Percentiles rank a stretch among this genome's conserved stretches.
Evolutionary conservation across 2,329 filamentous ascomycete species (phyloP).

Genomic region (Aureobasidium sp.): DNA sequence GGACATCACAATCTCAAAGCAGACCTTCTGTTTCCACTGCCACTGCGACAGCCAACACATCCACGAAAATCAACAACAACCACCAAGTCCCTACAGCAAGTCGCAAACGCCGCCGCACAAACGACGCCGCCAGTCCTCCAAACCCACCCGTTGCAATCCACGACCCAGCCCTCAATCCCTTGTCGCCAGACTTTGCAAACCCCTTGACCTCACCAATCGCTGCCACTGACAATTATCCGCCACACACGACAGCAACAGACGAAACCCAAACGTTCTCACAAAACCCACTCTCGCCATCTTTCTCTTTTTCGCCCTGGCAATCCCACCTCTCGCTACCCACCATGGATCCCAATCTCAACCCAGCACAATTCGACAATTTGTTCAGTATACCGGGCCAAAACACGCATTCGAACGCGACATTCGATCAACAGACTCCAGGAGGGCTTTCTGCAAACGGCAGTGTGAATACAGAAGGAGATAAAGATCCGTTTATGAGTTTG

Average conservation of each 20-base stretch:
- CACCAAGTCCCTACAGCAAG: background rate
- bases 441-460: conserved; percentile 35
- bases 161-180: conserved; percentile 9
- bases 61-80: background rate
- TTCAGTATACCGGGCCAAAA: conserved; percentile 19
- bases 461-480: conserved; percentile 49
- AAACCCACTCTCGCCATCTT: conserved; percentile 37
- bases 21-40: background rate
- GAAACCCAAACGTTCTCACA: conserved; percentile 22
- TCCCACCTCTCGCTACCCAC: conserved; percentile 15
- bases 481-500: conserved; percentile 72
- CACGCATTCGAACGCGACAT: background rate
- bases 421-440: conserved; percentile 40
- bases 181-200: background rate
- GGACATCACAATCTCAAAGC: background rate
- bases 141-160: conserved; percentile 11
- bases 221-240: background rate
- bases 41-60: background rate
- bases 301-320: conserved; percentile 27
- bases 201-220: conserved; percentile 6
- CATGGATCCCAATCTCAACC: background rate
- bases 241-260: background rate
- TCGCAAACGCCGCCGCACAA: conserved; percentile 14
- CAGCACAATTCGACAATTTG: conserved; percentile 20
- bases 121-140: conserved; percentile 6